Conservation (phyloP, 306 rosid species). For the Malus sieversii region DNA sequence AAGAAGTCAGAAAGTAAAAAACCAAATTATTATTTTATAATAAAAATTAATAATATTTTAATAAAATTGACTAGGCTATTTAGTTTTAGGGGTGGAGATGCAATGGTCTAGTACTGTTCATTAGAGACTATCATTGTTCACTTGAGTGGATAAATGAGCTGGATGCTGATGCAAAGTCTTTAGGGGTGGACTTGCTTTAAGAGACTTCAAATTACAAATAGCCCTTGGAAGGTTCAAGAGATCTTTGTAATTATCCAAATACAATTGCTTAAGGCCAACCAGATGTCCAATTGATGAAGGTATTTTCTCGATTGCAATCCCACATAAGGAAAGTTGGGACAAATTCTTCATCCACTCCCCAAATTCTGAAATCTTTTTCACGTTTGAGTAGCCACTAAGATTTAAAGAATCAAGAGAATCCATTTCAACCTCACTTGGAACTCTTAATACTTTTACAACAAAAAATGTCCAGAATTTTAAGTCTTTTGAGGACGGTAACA, state of each 20-base stretch:
- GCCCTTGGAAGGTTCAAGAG: neutral
- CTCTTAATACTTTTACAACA: neutral
- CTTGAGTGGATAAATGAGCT: no score
- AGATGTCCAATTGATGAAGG: neutral
- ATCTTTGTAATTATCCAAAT: neutral
- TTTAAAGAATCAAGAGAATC: neutral
- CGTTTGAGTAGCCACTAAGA: neutral
- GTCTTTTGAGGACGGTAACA: neutral
- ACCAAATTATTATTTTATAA: no score
- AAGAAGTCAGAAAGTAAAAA: no score
- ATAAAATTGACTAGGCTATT: no score
- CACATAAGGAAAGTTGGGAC: rapidly evolving
- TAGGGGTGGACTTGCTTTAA: no score
- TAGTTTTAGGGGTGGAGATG: no score
- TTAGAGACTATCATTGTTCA: no score
- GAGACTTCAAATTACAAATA: neutral
- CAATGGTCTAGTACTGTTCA: no score
- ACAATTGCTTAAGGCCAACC: rapidly evolving
- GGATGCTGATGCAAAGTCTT: no score
- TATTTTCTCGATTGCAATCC: neutral
- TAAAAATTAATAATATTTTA: no score
- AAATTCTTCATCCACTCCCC: neutral
- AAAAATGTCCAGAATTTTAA: neutral
- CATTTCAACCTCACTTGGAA: neutral
- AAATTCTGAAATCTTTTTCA: neutral